phyloP scores from a whole-genome alignment of 2,329 filamentous ascomycete species.

The Exophiala calicioides region DNA sequence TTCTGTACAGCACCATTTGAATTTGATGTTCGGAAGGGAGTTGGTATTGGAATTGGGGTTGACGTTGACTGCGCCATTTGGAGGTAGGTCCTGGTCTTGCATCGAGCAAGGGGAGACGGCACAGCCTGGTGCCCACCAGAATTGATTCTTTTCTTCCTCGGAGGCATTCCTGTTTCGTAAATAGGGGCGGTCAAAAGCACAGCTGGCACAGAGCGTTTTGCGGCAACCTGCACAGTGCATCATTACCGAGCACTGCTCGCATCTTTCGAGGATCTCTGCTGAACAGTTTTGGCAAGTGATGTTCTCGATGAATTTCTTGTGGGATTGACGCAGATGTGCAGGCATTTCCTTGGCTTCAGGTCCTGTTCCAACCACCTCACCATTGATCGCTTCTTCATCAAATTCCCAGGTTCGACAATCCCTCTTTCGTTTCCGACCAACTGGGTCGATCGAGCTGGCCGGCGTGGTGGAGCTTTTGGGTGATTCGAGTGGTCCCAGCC shows the following conservation, averaged over 20 bases:
- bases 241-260: constrained; percentile 61
- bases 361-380: constrained; percentile 55
- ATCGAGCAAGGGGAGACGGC: constrained; percentile 59
- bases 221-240: constrained; percentile 64
- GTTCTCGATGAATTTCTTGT: constrained; percentile 54
- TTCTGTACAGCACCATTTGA: constrained; percentile 62
- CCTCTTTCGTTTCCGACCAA: constrained; percentile 34
- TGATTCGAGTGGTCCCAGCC: constrained; percentile 49
- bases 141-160: constrained; percentile 38
- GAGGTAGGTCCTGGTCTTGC: constrained; percentile 47
- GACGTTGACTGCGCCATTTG: constrained; percentile 25
- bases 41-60: constrained; percentile 36
- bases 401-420: constrained; percentile 58
- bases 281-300: constrained; percentile 57
- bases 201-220: constrained; percentile 61
- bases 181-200: constrained; percentile 58
- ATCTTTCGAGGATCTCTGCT: constrained; percentile 56
- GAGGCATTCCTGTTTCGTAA: constrained; percentile 40
- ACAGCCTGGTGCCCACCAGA: constrained; percentile 62
- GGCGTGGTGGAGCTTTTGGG: constrained; percentile 2
- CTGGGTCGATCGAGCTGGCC: constrained; percentile 32
- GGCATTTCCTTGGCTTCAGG: constrained; percentile 56
- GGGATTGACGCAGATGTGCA: constrained; percentile 56
- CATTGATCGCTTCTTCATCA: constrained; percentile 54
- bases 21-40: constrained; percentile 54